These are phyloP conservation scores for Jaltomata sinuosa DNA, from an alignment of 257 asterid species.

Conservation along the genomic window DNA sequence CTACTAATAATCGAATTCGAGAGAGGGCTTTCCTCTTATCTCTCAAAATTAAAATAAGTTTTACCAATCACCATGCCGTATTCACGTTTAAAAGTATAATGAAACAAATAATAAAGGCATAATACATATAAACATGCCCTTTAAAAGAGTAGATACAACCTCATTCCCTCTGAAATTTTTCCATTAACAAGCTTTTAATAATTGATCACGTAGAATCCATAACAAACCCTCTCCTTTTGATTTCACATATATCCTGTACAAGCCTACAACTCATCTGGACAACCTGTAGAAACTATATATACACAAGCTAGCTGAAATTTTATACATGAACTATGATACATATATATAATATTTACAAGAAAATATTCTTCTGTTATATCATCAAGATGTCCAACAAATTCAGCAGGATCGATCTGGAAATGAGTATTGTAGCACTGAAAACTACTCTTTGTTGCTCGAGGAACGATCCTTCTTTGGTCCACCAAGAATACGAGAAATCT, in stretches of 20 bases:
- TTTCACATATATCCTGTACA: neutral
- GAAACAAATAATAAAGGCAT: neutral
- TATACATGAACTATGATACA: neutral
- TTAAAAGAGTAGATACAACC: neutral
- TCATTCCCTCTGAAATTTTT: neutral
- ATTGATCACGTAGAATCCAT: neutral
- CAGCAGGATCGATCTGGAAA: neutral
- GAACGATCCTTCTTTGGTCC: constrained; percentile 93
- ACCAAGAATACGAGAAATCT: constrained; percentile 94
- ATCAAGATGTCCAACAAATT: neutral
- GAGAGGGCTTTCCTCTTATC: no score
- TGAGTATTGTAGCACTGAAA: neutral
- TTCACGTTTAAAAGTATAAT: no score
- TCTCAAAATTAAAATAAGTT: no score
- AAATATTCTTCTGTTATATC: neutral
- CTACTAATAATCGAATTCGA: no score
- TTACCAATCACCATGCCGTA: neutral
- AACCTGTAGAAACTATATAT: neutral
- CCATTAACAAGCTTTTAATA: neutral
- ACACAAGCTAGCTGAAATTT: neutral
- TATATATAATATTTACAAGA: neutral
- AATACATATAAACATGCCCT: no score
- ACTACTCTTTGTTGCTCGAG: constrained; percentile 58
- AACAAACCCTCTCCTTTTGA: neutral
- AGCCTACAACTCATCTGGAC: neutral